Evolutionary conservation across 345 rosid species (phyloP).

Genomic region (Aethionema arabicum): DNA sequence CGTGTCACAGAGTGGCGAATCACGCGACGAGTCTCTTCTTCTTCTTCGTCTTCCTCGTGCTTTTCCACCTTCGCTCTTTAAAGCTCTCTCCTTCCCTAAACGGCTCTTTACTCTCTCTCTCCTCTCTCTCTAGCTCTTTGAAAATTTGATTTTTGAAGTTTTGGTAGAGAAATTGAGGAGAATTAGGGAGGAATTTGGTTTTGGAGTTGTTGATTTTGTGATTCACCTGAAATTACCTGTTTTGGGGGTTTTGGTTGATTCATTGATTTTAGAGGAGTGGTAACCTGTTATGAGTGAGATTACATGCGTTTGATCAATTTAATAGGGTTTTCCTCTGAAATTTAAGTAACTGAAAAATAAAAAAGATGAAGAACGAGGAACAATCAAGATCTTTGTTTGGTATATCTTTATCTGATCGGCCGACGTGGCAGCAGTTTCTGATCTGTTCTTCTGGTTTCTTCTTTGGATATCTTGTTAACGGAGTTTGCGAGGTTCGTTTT

Average conservation of each 20-base stretch:
- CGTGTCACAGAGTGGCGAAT: conserved; percentile 36
- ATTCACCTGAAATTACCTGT: neutral
- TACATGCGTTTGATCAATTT: conserved; percentile 33
- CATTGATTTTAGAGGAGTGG: neutral
- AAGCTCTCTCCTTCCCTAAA: conserved; percentile 12
- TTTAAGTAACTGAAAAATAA: neutral
- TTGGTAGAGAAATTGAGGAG: conserved; percentile 24
- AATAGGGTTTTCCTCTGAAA: neutral
- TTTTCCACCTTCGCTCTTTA: conserved; percentile 27
- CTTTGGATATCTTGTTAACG: conserved; percentile 93
- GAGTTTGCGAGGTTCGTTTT: conserved; percentile 77
- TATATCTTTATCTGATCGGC: conserved; percentile 66
- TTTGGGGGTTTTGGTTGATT: conserved; percentile 8
- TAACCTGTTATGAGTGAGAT: conserved; percentile 14
- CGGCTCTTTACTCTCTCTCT: conserved; percentile 6
- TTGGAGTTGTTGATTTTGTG: neutral
- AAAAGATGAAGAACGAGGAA: conserved; percentile 60
- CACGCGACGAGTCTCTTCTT: conserved; percentile 37
- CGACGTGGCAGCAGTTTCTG: conserved; percentile 85
- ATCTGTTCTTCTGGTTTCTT: conserved; percentile 94
- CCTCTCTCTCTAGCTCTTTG: neutral
- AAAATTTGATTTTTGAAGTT: neutral
- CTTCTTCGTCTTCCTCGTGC: conserved; percentile 32
- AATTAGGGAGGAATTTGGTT: conserved; percentile 18
- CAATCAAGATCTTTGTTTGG: conserved; percentile 72